A percentile compares a stretch with the other conserved stretches of the same genome.
phyloP scores from a whole-genome alignment of 495 filamentous ascomycete species.

The Penicillium roqueforti region DNA sequence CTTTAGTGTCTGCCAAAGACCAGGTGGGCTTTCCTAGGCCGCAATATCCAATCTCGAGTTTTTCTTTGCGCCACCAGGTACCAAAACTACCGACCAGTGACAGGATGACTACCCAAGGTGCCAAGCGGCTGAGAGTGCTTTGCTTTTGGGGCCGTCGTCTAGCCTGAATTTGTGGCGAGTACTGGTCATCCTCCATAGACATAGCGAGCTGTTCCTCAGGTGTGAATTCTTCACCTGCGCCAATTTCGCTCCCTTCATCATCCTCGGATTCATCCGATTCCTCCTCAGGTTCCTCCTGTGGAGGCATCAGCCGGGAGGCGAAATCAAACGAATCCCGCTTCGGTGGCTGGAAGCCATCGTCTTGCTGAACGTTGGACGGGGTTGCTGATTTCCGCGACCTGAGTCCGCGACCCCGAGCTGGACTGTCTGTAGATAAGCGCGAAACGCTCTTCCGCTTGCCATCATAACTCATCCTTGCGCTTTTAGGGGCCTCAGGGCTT shows the following conservation, averaged over 20 bases:
- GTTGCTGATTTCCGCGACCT: conserved; percentile 36
- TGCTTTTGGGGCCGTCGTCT: conserved; percentile 36
- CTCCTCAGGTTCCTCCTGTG: conserved; percentile 33
- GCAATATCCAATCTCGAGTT: conserved; percentile 91
- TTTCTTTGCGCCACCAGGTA: conserved; percentile 87
- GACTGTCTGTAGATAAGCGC: conserved; percentile 34
- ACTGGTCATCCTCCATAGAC: conserved; percentile 56
- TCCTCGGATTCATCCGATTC: conserved; percentile 36
- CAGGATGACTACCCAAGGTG: conserved; percentile 62
- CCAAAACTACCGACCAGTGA: conserved; percentile 67
- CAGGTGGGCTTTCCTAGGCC: conserved; percentile 69
- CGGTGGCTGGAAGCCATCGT: conserved; percentile 35
- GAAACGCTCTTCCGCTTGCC: conserved; percentile 49
- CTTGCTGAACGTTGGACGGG: conserved; percentile 34
- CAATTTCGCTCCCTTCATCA: conserved; percentile 44
- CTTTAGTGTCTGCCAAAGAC: conserved; percentile 47
- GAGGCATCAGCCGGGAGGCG: conserved; percentile 21
- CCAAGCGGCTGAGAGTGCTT: conserved; percentile 38
- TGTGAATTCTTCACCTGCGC: conserved; percentile 86
- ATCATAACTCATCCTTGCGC: conserved; percentile 36
- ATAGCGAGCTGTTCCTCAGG: conserved; percentile 82
- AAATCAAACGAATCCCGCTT: conserved; percentile 47
- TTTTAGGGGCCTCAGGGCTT: conserved; percentile 43
- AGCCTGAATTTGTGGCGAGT: conserved; percentile 23
- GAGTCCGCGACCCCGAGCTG: conserved; percentile 30